Evolutionary conservation across 805 yeast genomes (phyloP).

Genomic region (Ogataea corticis): DNA sequence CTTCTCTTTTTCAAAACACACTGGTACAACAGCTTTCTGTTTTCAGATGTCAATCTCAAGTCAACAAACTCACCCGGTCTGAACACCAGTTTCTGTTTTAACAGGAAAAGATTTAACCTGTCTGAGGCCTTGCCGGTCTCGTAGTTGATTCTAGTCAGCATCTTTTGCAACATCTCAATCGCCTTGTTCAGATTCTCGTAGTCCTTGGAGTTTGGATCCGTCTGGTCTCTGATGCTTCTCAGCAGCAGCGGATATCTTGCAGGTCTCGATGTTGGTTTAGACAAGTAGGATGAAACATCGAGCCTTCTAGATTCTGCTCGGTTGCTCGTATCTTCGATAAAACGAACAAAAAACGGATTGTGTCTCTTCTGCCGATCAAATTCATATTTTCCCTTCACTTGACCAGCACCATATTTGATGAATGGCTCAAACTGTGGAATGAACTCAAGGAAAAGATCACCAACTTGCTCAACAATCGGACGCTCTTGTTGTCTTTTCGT

Average conservation of each 20-base stretch:
- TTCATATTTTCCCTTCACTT: constrained; percentile 92
- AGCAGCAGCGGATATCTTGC: constrained; percentile 89
- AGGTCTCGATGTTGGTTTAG: constrained; percentile 94
- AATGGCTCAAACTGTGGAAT: constrained; percentile 91
- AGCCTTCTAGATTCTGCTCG: constrained; percentile 83
- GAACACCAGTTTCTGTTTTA: constrained; percentile 81
- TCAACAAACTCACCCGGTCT: constrained; percentile 84
- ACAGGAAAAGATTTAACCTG: constrained; percentile 81
- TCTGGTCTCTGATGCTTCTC: constrained; percentile 78
- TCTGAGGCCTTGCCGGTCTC: constrained; percentile 95
- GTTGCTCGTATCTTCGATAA: constrained; percentile 87
- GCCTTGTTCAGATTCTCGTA: constrained; percentile 68
- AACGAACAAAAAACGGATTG: constrained; percentile 88
- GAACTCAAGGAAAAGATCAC: constrained; percentile 82
- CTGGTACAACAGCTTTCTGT: constrained; percentile 76
- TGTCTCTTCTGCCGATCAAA: constrained; percentile 91
- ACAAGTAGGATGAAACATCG: constrained; percentile 88
- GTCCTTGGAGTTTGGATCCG: constrained; percentile 76
- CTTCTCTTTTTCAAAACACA: constrained; percentile 74
- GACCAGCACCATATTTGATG: constrained; percentile 89
- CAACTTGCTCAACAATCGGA: constrained; percentile 82
- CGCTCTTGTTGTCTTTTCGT: constrained; percentile 83
- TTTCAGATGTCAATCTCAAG: constrained; percentile 78
- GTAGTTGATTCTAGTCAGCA: constrained; percentile 74
- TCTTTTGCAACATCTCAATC: constrained; percentile 69